A percentile compares a stretch with the other conserved stretches of the same genome.
Evolutionary conservation across 2,329 filamentous ascomycete genomes (phyloP).

Genomic region (Colletotrichum trifolii): DNA sequence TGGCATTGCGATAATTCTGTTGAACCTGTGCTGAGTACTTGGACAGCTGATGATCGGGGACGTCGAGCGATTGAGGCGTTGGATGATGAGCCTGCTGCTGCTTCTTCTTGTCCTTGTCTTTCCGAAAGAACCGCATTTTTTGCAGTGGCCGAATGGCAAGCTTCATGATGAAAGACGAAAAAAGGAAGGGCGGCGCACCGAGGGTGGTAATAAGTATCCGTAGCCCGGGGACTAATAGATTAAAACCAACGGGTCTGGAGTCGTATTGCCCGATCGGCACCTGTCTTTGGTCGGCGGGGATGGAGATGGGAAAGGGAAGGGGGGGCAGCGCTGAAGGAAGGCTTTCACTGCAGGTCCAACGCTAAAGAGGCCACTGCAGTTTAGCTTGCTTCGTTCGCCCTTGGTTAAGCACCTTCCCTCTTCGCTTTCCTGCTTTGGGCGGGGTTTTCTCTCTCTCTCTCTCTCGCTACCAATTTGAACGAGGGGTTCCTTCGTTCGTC

Average conservation of each 20-base stretch:
- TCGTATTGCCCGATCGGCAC: conserved; percentile 29
- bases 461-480: background rate
- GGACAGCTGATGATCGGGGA: conserved; percentile 28
- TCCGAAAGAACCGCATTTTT: conserved; percentile 36
- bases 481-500: conserved; percentile 18
- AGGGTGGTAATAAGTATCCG: background rate
- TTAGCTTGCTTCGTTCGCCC: conserved; percentile 12
- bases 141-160: conserved; percentile 35
- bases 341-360: conserved; percentile 31
- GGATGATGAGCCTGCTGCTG: conserved; percentile 28
- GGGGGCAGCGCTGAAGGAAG: conserved; percentile 19
- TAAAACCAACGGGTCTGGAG: conserved; percentile 30
- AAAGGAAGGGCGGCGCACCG: conserved; percentile 6
- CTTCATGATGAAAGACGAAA: conserved; percentile 26
- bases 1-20: conserved; percentile 30
- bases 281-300: conserved; percentile 14
- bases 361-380: conserved; percentile 22
- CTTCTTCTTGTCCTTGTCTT: conserved; percentile 38
- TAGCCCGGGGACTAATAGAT: conserved; percentile 26
- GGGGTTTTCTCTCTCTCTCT: background rate
- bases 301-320: conserved; percentile 8
- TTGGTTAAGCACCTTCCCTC: background rate
- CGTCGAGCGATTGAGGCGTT: conserved; percentile 18
- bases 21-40: conserved; percentile 35
- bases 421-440: conserved; percentile 4